A percentile compares a stretch with the other conserved stretches of the same genome.
These are phyloP conservation scores for Flaveria ramosissima DNA, from an alignment of 129 eudicot species.

Conservation along the genomic window DNA sequence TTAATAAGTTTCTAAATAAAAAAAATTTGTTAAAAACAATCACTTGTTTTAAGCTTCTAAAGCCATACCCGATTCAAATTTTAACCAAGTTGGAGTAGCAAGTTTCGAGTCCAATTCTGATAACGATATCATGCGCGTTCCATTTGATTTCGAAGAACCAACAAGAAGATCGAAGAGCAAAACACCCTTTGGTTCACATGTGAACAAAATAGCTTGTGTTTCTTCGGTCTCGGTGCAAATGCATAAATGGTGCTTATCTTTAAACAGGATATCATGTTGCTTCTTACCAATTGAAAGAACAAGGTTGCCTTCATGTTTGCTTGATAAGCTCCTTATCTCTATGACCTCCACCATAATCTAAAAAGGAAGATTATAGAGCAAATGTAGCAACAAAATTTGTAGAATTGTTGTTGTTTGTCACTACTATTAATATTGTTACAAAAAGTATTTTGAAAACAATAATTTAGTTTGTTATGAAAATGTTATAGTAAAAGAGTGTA, in stretches of 20 bases:
- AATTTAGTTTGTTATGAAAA: too few relatives aligned
- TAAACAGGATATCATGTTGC: slow-evolving; percentile 30
- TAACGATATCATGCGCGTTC: slow-evolving; percentile 27
- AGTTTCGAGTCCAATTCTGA: slow-evolving; percentile 18
- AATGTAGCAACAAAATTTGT: not conserved
- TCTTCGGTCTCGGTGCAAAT: slow-evolving; percentile 11
- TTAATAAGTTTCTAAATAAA: not conserved
- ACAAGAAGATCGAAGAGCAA: slow-evolving; percentile 29
- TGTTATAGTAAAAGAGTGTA: too few relatives aligned
- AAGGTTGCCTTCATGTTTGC: slow-evolving; percentile 24
- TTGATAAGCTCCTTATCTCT: slow-evolving; percentile 26
- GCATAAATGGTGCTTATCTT: slow-evolving; percentile 1
- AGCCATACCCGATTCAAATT: slow-evolving; percentile 27
- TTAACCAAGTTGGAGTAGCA: slow-evolving; percentile 22
- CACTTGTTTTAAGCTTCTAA: not conserved
- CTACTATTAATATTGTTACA: too few relatives aligned
- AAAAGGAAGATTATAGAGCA: not conserved
- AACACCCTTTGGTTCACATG: slow-evolving; percentile 35
- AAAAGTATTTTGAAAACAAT: too few relatives aligned
- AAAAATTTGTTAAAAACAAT: not conserved
- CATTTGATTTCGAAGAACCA: slow-evolving; percentile 15
- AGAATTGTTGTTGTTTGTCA: too few relatives aligned
- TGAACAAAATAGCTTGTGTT: slow-evolving; percentile 35
- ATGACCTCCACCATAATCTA: slow-evolving; percentile 35
- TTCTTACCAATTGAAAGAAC: slow-evolving; percentile 28